Percentiles rank a stretch among this genome's conserved stretches.
Conservation (phyloP, 164 flowering plant genomes). For the Sextonia rubra region DNA sequence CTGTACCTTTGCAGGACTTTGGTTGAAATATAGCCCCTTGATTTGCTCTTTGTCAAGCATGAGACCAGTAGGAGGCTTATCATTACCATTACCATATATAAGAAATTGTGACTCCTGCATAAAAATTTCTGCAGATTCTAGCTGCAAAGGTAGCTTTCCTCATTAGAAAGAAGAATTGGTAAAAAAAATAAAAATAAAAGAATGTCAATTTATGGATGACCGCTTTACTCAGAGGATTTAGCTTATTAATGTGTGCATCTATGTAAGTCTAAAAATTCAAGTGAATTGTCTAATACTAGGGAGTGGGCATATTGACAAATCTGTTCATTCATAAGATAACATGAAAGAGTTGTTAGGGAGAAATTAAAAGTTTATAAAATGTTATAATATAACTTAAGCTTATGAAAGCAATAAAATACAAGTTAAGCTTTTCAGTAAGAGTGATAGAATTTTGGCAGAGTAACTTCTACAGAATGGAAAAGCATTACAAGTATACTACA, state of each 20-base stretch:
- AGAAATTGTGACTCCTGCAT: slow-evolving; percentile 70
- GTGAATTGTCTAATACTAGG: not conserved
- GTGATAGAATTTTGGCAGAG: too few relatives aligned
- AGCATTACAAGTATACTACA: too few relatives aligned
- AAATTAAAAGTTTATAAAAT: not conserved
- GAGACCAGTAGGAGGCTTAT: slow-evolving; percentile 87
- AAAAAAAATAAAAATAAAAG: not conserved
- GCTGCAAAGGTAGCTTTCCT: slow-evolving; percentile 43
- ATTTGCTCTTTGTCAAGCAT: slow-evolving; percentile 82
- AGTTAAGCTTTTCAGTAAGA: too few relatives aligned
- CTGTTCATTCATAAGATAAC: not conserved
- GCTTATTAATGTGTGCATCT: not conserved
- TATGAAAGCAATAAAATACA: too few relatives aligned
- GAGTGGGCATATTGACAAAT: not conserved
- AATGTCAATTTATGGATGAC: not conserved
- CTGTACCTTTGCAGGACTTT: slow-evolving; percentile 77
- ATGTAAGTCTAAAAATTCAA: not conserved
- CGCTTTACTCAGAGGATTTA: too few relatives aligned
- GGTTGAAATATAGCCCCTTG: slow-evolving; percentile 86
- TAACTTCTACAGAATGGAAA: too few relatives aligned
- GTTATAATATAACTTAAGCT: too few relatives aligned
- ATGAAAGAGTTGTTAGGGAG: not conserved
- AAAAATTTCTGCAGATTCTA: slow-evolving; percentile 79
- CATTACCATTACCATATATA: slow-evolving; percentile 77
- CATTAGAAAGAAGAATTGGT: not conserved